Conservation (phyloP, 192 early-diverging fungal species). For the Bifiguratus adelaidae region DNA sequence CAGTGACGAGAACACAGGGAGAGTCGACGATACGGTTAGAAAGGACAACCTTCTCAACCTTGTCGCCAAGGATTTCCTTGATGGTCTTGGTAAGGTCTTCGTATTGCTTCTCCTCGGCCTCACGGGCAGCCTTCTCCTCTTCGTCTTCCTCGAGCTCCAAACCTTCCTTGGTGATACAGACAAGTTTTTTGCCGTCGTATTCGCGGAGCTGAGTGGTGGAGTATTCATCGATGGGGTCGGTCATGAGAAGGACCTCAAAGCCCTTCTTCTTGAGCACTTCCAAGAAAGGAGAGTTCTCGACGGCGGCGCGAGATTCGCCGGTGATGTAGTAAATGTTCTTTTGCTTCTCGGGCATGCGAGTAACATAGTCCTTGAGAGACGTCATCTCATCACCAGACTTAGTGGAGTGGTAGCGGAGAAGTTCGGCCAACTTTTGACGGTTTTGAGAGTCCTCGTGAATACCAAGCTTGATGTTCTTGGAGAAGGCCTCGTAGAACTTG, state of each 20-base stretch:
- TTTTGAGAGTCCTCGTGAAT: constrained; percentile 98
- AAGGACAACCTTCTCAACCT: constrained; percentile 79
- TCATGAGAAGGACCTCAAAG: constrained; percentile 97
- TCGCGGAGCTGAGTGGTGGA: constrained; percentile 97
- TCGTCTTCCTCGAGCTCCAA: constrained; percentile 98
- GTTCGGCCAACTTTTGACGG: constrained; percentile 93
- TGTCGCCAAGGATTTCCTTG: constrained; percentile 99
- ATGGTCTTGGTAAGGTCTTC: constrained; percentile 85
- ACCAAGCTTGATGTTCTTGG: constrained; percentile 99
- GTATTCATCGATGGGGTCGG: constrained; percentile 99
- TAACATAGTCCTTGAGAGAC: constrained; percentile 99
- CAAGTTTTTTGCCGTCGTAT: constrained; percentile 98
- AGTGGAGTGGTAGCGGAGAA: constrained; percentile 97
- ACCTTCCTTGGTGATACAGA: constrained; percentile 98
- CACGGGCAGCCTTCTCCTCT: constrained; percentile 91
- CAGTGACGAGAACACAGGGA: constrained; percentile 97
- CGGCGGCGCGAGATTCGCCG: constrained; percentile 85
- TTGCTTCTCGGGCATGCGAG: constrained; percentile 99
- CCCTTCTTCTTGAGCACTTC: constrained; percentile 99
- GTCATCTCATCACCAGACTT: constrained; percentile 97
- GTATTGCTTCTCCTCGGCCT: constrained; percentile 86
- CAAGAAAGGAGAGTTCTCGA: constrained; percentile 97
- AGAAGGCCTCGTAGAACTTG: constrained; percentile 99
- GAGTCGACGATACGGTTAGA: constrained; percentile 97
- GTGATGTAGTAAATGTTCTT: constrained; percentile 99